Evolutionary conservation across 2,329 filamentous ascomycete species (phyloP), one percentile per base, ranked within the genome.

Genomic region (Phialophora chinensis): DNA sequence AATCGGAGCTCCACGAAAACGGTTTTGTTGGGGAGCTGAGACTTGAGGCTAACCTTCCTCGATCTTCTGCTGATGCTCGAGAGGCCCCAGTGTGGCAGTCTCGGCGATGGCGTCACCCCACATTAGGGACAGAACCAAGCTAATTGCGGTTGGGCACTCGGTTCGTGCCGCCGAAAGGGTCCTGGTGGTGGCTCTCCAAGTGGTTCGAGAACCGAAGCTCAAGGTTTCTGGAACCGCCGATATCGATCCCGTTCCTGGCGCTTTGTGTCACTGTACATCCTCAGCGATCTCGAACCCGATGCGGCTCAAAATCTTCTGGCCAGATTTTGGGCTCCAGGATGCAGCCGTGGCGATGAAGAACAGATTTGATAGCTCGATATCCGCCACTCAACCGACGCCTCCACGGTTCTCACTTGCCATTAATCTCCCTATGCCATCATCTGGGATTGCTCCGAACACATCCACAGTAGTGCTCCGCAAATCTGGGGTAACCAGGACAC

Each of bases 401-500:
- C 59, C 59, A 54, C 59, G 59, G 25, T 56, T 63, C 33, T 50
- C 49, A 44, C 63, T 66, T 29, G 60, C 60, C 11, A 70, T 35
- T 42, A 70, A 47, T 47, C 60, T 60, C 35, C 68, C 68, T 14
- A 17, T 54, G 4, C 65, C 63, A 3, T 62, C 61, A 14, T 66
- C 59, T 12, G 68, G 60, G 7, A 57, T 56, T 12, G 53, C 49
- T 42, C 63, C 68, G 62, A 65, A 68, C 31, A 92, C 76, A 70
- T 87, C 91, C 27, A 94, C 84, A 0, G 91, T 96, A 35, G 92
- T 91, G 71, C 86, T 87, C 68, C 80, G 83, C 62, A 91, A 82
- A 79, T 93, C 88, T 14, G 88, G 85, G 25, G 93, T 84, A 1
- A 97, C 91, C 58, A 89, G 79, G 1, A 97, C 85, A 47, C 88